Conservation (phyloP, 495 filamentous ascomycete genomes). For the Copromyces sp. region DNA sequence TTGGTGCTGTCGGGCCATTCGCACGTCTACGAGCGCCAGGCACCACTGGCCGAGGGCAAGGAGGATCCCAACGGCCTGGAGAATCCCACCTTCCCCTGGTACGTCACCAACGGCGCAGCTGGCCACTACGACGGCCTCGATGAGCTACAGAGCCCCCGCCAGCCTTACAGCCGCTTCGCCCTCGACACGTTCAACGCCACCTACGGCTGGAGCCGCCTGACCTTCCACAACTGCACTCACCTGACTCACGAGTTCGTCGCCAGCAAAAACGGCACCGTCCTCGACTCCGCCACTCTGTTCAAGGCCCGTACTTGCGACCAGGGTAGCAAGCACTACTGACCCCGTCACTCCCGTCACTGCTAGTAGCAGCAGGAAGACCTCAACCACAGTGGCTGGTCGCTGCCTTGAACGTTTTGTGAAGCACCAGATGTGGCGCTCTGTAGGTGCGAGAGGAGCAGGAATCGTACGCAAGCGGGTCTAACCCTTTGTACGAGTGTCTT, state of each 20-base stretch:
- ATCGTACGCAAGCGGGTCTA: background rate
- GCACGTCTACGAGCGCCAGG: conserved; percentile 40
- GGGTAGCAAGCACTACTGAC: background rate
- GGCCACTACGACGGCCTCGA: conserved; percentile 32
- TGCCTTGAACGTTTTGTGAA: background rate
- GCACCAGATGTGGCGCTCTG: background rate
- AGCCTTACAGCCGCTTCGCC: conserved; percentile 4
- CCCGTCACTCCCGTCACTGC: background rate
- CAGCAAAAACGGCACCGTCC: conserved; percentile 18
- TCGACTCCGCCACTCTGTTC: conserved; percentile 24
- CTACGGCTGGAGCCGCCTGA: conserved; percentile 23
- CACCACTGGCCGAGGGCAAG: conserved; percentile 20
- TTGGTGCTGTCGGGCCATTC: conserved; percentile 41
- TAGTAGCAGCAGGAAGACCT: background rate
- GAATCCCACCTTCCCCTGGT: conserved; percentile 40
- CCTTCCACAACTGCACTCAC: conserved; percentile 28
- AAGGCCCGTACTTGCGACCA: conserved; percentile 7
- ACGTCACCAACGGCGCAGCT: conserved; percentile 37
- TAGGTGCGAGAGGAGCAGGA: background rate
- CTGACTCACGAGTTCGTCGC: conserved; percentile 24
- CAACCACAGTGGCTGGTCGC: background rate
- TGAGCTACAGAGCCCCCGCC: background rate
- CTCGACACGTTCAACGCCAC: conserved; percentile 8
- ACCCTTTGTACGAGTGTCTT: background rate
- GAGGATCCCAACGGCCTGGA: conserved; percentile 28